Percentiles rank a stretch among this genome's conserved stretches.
Conservation (phyloP, 2,329 filamentous ascomycete species). For the Alternaria conjuncta region DNA sequence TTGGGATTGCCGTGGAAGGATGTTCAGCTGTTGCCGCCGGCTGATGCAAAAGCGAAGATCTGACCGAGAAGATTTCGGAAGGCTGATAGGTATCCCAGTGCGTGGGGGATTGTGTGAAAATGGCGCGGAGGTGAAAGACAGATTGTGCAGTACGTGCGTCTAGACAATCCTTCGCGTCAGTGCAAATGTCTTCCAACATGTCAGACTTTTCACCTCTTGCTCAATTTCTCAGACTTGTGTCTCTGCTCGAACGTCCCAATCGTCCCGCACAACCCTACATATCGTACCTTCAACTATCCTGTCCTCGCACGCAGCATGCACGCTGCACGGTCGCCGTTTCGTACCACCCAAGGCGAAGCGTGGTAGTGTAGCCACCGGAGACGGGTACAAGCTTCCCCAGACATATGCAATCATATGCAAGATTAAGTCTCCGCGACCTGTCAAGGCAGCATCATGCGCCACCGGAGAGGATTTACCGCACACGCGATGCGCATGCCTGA, state of each 20-base stretch:
- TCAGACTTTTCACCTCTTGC: background rate
- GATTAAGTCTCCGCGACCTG: slow-evolving; percentile 19
- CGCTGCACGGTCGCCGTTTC: slow-evolving; percentile 18
- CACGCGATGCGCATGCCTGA: slow-evolving; percentile 12
- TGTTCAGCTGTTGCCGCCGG: slow-evolving; percentile 53
- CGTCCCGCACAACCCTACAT: background rate
- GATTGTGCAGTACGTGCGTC: background rate
- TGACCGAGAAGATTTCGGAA: slow-evolving; percentile 16
- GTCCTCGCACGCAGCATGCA: slow-evolving; percentile 11
- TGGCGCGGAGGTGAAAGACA: background rate
- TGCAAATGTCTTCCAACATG: background rate
- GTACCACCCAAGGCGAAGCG: slow-evolving; percentile 20
- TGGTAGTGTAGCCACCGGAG: slow-evolving; percentile 17
- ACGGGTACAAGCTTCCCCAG: slow-evolving; percentile 30
- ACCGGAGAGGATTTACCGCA: background rate
- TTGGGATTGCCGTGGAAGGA: slow-evolving; percentile 67
- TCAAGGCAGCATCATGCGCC: slow-evolving; percentile 11
- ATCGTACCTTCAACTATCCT: background rate
- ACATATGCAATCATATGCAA: slow-evolving; percentile 10
- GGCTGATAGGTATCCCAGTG: background rate
- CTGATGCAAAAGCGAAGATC: slow-evolving; percentile 37
- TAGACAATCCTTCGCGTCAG: slow-evolving; percentile 2
- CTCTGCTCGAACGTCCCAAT: background rate
- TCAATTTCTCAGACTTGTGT: background rate
- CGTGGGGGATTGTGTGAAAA: background rate